Percentiles rank a stretch among this genome's conserved stretches.
phyloP scores from a whole-genome alignment of 768 basidiomycete species.

The Sarcodon aspratus region DNA sequence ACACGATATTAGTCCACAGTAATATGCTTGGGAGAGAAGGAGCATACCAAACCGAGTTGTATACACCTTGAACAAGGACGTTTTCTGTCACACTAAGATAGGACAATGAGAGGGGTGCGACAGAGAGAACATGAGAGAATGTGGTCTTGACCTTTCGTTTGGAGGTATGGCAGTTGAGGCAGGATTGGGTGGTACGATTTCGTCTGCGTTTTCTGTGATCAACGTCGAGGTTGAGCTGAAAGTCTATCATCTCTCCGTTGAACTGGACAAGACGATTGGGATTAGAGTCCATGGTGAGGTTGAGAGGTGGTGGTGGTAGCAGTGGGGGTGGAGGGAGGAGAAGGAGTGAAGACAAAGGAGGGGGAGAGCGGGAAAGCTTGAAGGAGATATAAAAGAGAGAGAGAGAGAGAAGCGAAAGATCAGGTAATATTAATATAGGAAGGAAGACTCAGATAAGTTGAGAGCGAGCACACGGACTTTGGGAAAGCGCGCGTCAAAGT shows the following conservation, averaged over 20 bases:
- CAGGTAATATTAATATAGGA: no score
- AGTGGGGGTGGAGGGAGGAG: slow-evolving; percentile 22
- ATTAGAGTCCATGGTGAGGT: slow-evolving; percentile 20
- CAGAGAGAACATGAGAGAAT: not conserved
- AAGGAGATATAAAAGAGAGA: no score
- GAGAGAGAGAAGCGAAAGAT: no score
- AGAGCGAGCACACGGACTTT: no score
- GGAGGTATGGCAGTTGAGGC: slow-evolving; percentile 84
- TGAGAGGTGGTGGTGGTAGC: slow-evolving; percentile 5
- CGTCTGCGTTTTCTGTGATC: slow-evolving; percentile 47
- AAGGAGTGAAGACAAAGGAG: slow-evolving; percentile 2
- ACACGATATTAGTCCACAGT: not conserved
- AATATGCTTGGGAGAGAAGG: slow-evolving; percentile 1
- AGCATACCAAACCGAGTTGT: slow-evolving; percentile 67
- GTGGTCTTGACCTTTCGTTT: slow-evolving; percentile 66
- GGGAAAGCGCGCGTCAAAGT: no score
- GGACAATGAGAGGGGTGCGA: slow-evolving; percentile 5
- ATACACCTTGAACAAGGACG: slow-evolving; percentile 87
- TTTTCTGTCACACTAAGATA: slow-evolving; percentile 74
- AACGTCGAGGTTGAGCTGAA: slow-evolving; percentile 31
- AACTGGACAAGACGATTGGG: slow-evolving; percentile 44
- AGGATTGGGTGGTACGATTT: slow-evolving; percentile 86
- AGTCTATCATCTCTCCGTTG: slow-evolving; percentile 70
- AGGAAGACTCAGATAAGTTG: no score
- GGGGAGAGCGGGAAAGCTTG: not conserved